Base-by-base conservation (phyloP, 768 basidiomycete species). In the Kwoniella newhampshirensis region DNA sequence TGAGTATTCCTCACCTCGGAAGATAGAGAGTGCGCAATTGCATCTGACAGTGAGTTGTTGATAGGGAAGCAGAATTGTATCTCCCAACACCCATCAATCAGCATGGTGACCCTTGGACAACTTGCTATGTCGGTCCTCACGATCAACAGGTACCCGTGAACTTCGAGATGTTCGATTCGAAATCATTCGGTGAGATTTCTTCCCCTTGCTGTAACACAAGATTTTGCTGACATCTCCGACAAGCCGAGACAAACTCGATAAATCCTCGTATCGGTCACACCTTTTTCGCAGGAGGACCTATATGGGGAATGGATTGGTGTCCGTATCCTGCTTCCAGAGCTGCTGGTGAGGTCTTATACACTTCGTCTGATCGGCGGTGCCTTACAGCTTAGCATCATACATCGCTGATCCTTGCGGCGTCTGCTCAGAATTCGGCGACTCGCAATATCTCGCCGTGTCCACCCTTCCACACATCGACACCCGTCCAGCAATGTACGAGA, bases 231-330 rank as follows among this genome's bases (percentile, higher is more conserved):
- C 42, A 4, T 12, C 2, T 9, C 20, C 13, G 20, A 5, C 20
- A 18, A 64, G 68, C 61, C 15, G 47, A 58, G 17, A 62, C 52
- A 26, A 50, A 46, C 21, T 35, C 47, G 2, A n/a, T 18, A 18
- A 35, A 27, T 9, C 42, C 45, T 9, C 60, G 50, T 13, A 46
- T 51, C 23, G 62, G 64, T 4, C 63, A 55, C 39, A 59, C 94
- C 1, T 87, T 97, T 75, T 89, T 87, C 60, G 87, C 88, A 0
- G 96, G 96, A 5, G 88, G 86, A 2, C 87, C 90, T 0, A 87
- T 89, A n/a, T 90, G 88, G 86, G 89, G 85, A 2, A 69, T 94
- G 32, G 91, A 93, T 63, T 98, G 93, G 93, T 92, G 91, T 74
- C 94, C 96, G 2, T 84, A 86, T 21, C 81, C 87, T 59, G 70